Evolutionary conservation across 345 rosid genomes (phyloP).

Genomic region (Mangifera indica): DNA sequence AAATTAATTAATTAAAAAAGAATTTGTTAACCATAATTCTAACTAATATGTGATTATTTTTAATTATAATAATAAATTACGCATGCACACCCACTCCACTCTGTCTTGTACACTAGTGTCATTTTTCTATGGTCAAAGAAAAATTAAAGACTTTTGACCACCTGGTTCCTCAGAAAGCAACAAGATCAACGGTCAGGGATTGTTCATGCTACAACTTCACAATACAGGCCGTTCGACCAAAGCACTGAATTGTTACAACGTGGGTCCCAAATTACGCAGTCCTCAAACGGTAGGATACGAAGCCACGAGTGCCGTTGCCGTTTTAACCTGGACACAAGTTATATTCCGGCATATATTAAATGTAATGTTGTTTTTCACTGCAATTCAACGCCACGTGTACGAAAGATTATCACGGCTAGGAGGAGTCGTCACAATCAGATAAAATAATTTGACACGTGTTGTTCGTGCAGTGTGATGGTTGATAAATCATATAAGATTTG

Average conservation of each 20-base stretch:
- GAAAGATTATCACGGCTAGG: slow-evolving; percentile 4
- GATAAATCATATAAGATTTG: slow-evolving; percentile 4
- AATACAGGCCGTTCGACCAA: slow-evolving; percentile 9
- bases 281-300: neutral
- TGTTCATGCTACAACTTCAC: neutral
- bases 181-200: slow-evolving; percentile 40
- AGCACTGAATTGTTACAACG: neutral
- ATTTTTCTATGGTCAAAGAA: no score
- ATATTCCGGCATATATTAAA: neutral
- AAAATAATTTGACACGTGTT: slow-evolving; percentile 38
- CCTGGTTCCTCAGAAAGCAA: slow-evolving; percentile 13
- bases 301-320: no score
- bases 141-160: no score
- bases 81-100: no score
- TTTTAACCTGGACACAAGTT: no score
- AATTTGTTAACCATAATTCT: no score
- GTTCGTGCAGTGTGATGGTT: slow-evolving; percentile 8
- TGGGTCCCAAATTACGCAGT: slow-evolving; percentile 15
- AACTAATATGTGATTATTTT: no score
- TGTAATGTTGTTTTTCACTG: neutral
- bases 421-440: slow-evolving; percentile 29
- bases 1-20: no score
- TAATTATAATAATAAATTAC: no score
- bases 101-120: no score
- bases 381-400: slow-evolving; percentile 26